Conservation (phyloP, 306 rosid species). For the Canavalia ensiformis region DNA sequence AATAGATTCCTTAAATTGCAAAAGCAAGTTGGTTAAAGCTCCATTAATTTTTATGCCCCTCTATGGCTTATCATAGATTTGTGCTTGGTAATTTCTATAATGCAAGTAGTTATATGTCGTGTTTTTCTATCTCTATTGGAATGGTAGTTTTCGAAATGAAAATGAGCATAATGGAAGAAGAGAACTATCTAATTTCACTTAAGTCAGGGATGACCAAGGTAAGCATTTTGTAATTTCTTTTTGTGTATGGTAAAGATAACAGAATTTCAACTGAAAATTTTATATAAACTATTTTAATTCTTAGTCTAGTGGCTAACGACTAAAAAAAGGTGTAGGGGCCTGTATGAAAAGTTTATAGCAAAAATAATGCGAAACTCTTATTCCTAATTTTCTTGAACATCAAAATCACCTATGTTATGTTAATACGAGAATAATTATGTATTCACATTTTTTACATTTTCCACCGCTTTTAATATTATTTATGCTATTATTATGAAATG, state of each 20-base stretch:
- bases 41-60: not conserved
- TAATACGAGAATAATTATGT: not conserved
- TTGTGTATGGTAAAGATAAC: too few relatives aligned
- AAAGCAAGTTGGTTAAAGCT: conserved; percentile 14
- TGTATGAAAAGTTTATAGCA: not conserved
- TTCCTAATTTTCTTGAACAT: not conserved
- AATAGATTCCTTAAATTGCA: conserved; percentile 35
- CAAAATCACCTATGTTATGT: not conserved
- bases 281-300: too few relatives aligned
- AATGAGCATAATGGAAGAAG: not conserved
- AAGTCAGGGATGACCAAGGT: not conserved
- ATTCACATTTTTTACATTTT: not conserved
- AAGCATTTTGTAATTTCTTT: not conserved
- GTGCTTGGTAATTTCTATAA: conserved; percentile 14
- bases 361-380: not conserved
- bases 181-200: not conserved
- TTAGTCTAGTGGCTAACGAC: too few relatives aligned
- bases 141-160: not conserved
- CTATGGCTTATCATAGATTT: not conserved
- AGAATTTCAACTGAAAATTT: too few relatives aligned
- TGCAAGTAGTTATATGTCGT: conserved; percentile 22
- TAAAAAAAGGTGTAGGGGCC: too few relatives aligned
- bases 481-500: not conserved
- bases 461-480: not conserved
- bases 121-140: conserved; percentile 5